Conservation (phyloP, 805 yeast species). For the Myxozyma kluyveri region DNA sequence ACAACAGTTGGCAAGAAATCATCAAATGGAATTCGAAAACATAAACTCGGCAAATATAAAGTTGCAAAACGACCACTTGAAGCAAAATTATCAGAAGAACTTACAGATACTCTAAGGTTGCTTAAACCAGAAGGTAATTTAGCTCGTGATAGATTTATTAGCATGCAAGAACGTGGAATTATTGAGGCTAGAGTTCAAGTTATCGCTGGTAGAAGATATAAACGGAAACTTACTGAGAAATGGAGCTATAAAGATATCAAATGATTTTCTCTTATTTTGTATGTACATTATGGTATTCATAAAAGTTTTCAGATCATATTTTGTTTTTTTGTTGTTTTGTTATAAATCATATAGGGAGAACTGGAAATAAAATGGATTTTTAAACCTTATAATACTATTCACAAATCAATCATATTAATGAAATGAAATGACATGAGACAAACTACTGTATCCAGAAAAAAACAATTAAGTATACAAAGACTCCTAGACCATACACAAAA, state of each 20-base stretch:
- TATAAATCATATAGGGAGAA: no score
- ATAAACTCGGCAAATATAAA: slow-evolving; percentile 32
- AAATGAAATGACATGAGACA: neutral
- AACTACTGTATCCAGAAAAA: neutral
- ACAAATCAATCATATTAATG: neutral
- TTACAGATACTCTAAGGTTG: slow-evolving; percentile 77
- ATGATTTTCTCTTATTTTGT: neutral
- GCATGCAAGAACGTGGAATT: slow-evolving; percentile 78
- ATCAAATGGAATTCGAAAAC: slow-evolving; percentile 27
- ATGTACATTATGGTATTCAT: neutral
- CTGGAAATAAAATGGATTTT: no score
- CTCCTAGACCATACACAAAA: no score
- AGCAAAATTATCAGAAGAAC: slow-evolving; percentile 83
- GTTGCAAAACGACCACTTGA: slow-evolving; percentile 52
- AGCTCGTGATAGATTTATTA: slow-evolving; percentile 75
- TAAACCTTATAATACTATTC: neutral
- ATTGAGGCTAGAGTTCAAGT: slow-evolving; percentile 79
- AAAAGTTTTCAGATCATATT: no score
- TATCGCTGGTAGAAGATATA: slow-evolving; percentile 61
- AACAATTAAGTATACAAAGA: neutral
- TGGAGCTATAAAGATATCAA: slow-evolving; percentile 79
- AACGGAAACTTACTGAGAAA: slow-evolving; percentile 79
- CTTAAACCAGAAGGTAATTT: slow-evolving; percentile 89
- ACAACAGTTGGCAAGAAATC: slow-evolving; percentile 38
- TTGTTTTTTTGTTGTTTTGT: no score